Evolutionary conservation across 306 rosid genomes (phyloP), one percentile per base, ranked within the genome.

Genomic region (Carpinus viminea): DNA sequence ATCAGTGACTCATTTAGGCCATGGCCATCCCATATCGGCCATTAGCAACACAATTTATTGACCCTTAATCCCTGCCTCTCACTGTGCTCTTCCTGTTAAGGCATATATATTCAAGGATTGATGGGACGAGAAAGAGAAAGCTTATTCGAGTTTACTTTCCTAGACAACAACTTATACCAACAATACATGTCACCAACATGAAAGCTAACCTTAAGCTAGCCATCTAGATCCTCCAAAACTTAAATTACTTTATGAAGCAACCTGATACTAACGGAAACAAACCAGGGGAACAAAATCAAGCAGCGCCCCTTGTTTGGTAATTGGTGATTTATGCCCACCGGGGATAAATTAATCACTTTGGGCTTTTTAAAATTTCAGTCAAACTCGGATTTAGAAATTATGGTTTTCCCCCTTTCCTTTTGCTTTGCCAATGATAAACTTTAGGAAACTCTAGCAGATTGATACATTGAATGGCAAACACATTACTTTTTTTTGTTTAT

Each of bases 231-330:
- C 5, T 74, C 68, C 46, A 74, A 74, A 68, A 38, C 7, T n/a
- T 68, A 2, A n/a, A 24, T 31, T 76, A 46, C 45, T 55, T 56
- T 26, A 69, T 59, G 66, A 68, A 0, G 50, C 52, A 81, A 17
- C 21, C 16, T 34, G 47, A 55, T 60, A 61, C 50, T 51, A 21
- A 41, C 4, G 7, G 1, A 26, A 60, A 31, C 12, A 54, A 70
- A 79, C 65, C 73, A 41, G 41, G 24, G 41, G 60, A 68, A 61
- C 54, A 45, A 45, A 77, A 75, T 70, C 71, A 61, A 59, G 71
- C 31, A 66, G 21, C 62, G 81, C 83, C 83, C 81, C 74, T 54
- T 54, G 83, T 64, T 75, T 65, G 59, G 57, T 10, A 57, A 5
- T 75, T 65, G 59, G 57, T 10, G 47, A 5, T 41, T 18, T 24